These are phyloP conservation scores for Aspergillus biplanus DNA, from an alignment of 495 filamentous ascomycete genomes.

Conservation along the genomic window DNA sequence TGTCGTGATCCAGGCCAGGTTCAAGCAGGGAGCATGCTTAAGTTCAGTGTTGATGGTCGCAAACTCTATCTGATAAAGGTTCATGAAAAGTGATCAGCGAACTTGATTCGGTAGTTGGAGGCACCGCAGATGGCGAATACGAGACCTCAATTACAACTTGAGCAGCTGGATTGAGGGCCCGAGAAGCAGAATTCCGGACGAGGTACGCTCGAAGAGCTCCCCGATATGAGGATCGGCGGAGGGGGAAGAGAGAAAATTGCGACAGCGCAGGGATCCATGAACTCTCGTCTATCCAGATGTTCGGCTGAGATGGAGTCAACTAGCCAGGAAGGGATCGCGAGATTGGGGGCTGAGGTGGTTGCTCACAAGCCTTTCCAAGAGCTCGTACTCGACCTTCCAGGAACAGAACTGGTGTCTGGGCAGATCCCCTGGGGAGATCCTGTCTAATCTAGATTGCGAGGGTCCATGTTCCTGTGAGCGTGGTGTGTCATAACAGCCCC, in stretches of 20 bases:
- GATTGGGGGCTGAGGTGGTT: not conserved
- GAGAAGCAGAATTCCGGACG: not conserved
- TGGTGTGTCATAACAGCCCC: not conserved
- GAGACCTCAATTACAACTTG: not conserved
- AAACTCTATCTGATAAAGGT: no score
- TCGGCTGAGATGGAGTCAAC: no score
- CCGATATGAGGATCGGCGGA: slow-evolving; percentile 1
- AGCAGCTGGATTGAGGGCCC: not conserved
- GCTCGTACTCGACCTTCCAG: not conserved
- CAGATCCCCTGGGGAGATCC: not conserved
- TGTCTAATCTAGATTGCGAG: not conserved
- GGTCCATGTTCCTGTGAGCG: not conserved
- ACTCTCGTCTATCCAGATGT: no score
- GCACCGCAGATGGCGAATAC: slow-evolving; percentile 7
- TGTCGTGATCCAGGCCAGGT: slow-evolving; percentile 13
- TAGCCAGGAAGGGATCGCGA: no score
- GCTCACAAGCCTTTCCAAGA: not conserved
- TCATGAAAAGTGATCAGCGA: not conserved
- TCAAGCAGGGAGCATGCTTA: not conserved
- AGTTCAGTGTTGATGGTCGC: not conserved
- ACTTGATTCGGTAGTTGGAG: not conserved
- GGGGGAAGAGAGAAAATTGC: not conserved
- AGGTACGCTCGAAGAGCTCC: not conserved
- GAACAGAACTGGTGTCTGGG: not conserved
- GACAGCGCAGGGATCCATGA: not conserved